Evolutionary conservation across 2,329 filamentous ascomycete genomes (phyloP).

Genomic region (Cercospora zeina): DNA sequence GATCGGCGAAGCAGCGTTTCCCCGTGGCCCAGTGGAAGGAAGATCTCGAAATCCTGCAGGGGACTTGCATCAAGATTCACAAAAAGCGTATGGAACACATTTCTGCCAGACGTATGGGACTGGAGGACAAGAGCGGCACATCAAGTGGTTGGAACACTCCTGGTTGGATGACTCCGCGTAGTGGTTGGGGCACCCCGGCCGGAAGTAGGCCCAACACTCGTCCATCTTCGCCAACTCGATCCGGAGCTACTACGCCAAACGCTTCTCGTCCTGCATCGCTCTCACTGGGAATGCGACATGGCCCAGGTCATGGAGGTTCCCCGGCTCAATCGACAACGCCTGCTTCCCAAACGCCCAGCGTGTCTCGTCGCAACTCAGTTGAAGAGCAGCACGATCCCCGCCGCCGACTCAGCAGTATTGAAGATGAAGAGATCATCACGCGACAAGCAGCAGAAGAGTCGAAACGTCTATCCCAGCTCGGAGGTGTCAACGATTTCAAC

Average conservation of each 20-base stretch:
- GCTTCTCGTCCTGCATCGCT: constrained; percentile 28
- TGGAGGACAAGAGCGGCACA: constrained; percentile 34
- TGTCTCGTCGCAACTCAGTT: constrained; percentile 34
- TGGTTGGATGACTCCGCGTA: constrained; percentile 45
- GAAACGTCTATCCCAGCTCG: constrained; percentile 36
- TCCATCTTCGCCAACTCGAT: constrained; percentile 38
- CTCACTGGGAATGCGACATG: constrained; percentile 37
- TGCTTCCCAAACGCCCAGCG: constrained; percentile 16
- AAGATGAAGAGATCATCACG: constrained; percentile 40
- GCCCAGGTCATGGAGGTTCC: constrained; percentile 37
- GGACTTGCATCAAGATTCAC: constrained; percentile 60
- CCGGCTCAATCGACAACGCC: constrained; percentile 19
- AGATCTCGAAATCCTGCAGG: constrained; percentile 63
- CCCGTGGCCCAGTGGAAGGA: constrained; percentile 68
- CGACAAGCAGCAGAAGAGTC: constrained; percentile 37
- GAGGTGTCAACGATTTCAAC: constrained; percentile 34
- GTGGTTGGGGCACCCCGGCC: constrained; percentile 45
- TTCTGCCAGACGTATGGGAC: constrained; percentile 37
- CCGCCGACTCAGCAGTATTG: constrained; percentile 31
- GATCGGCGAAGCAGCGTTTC: constrained; percentile 65
- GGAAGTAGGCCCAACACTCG: constrained; percentile 36
- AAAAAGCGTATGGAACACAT: constrained; percentile 49
- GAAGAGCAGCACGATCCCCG: constrained; percentile 30
- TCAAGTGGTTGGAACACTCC: constrained; percentile 42
- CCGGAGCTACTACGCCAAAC: constrained; percentile 32